These are phyloP conservation scores for Glycine tomentella DNA, from an alignment of 306 rosid species.

Conservation along the genomic window DNA sequence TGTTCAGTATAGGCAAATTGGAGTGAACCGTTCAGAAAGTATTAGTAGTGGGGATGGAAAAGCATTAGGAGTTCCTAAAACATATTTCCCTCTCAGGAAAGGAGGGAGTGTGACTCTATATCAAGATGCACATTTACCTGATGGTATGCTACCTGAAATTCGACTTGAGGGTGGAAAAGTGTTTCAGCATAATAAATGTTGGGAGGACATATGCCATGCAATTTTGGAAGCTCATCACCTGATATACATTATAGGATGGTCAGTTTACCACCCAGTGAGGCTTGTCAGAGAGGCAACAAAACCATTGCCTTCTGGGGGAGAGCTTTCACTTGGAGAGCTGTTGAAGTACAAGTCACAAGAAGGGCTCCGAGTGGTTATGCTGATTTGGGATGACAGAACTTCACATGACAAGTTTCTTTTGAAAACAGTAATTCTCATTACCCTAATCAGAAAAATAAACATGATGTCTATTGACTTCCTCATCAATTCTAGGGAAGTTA, in stretches of 20 bases:
- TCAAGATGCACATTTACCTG: slow-evolving; percentile 78
- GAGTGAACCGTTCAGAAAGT: slow-evolving; percentile 38
- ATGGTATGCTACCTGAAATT: slow-evolving; percentile 64
- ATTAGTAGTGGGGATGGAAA: slow-evolving; percentile 37
- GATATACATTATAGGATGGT: slow-evolving; percentile 74
- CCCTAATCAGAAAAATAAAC: slow-evolving; percentile 26
- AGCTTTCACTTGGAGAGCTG: slow-evolving; percentile 72
- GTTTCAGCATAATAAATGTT: slow-evolving; percentile 59
- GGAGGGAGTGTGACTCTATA: slow-evolving; percentile 74
- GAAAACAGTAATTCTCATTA: slow-evolving; percentile 62
- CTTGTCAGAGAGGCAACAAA: slow-evolving; percentile 75
- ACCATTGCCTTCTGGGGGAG: slow-evolving; percentile 71
- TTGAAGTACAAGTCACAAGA: slow-evolving; percentile 81
- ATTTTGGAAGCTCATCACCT: slow-evolving; percentile 77
- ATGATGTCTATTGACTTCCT: slow-evolving; percentile 2
- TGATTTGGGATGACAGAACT: slow-evolving; percentile 82
- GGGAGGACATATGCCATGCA: slow-evolving; percentile 84
- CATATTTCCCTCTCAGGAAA: slow-evolving; percentile 72
- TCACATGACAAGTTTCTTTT: slow-evolving; percentile 76
- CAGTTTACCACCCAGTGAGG: slow-evolving; percentile 61
- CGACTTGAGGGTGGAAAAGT: slow-evolving; percentile 58
- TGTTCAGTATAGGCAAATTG: slow-evolving; percentile 56
- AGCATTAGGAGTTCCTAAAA: slow-evolving; percentile 57
- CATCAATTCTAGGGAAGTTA: slow-evolving; percentile 17
- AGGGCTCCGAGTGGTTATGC: slow-evolving; percentile 67